A percentile compares a stretch with the other conserved stretches of the same genome.
These are phyloP conservation scores for Metschnikowia noctiluminum DNA, from an alignment of 805 yeast genomes.

Conservation along the genomic window DNA sequence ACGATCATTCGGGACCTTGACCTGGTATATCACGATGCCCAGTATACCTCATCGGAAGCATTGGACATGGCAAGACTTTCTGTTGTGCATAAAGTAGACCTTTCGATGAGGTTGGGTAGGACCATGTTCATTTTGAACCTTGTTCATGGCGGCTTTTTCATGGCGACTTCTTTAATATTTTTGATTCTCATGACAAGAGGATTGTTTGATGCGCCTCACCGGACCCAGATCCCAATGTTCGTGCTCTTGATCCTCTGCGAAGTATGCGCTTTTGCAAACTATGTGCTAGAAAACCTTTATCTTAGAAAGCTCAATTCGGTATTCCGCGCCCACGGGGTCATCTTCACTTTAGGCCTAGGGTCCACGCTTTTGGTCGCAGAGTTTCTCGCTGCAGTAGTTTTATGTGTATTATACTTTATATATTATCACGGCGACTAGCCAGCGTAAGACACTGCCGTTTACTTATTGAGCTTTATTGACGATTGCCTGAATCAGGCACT, in stretches of 20 bases:
- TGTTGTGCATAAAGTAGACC: slow-evolving; percentile 11
- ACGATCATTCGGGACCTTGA: slow-evolving; percentile 12
- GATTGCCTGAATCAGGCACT: slow-evolving; percentile 4
- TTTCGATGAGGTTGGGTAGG: slow-evolving; percentile 10
- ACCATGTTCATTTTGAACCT: slow-evolving; percentile 6
- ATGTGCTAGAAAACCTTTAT: slow-evolving; percentile 9
- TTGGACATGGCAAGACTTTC: slow-evolving; percentile 12
- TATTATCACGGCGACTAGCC: background rate
- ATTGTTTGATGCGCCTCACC: background rate
- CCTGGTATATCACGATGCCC: slow-evolving; percentile 9
- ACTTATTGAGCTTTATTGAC: background rate
- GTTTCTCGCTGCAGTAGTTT: slow-evolving; percentile 8
- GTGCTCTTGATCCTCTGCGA: slow-evolving; percentile 10
- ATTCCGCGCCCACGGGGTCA: slow-evolving; percentile 10
- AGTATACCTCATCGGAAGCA: slow-evolving; percentile 1
- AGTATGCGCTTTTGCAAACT: slow-evolving; percentile 10
- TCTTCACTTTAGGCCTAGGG: slow-evolving; percentile 12
- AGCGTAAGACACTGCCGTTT: background rate
- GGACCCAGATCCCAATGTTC: slow-evolving; percentile 1
- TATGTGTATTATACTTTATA: slow-evolving; percentile 5
- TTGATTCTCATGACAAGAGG: slow-evolving; percentile 2
- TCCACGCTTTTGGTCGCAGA: slow-evolving; percentile 10
- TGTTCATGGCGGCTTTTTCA: slow-evolving; percentile 6
- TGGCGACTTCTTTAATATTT: background rate
- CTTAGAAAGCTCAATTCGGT: slow-evolving; percentile 8